Evolutionary conservation across 129 eudicot species (phyloP), one percentile per base, ranked within the genome.

Genomic region (Centrapalus pauciflorus): DNA sequence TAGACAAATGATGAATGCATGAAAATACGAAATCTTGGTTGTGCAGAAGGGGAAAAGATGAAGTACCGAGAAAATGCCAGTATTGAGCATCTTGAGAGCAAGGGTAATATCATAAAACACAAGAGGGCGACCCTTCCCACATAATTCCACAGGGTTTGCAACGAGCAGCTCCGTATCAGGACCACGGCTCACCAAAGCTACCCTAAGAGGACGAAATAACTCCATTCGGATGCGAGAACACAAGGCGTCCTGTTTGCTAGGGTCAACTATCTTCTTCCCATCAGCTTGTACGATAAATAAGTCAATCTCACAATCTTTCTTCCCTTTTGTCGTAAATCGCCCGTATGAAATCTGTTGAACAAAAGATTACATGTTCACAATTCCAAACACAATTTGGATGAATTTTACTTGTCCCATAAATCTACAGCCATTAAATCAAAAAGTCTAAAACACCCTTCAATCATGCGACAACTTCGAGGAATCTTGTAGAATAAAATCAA

Each of bases 111-210:
- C 91, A 54, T 81, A 70, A 77, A 92, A 85, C 19, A 92, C 98
- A 35, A 88, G 80, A 17, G 98, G 98, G 9, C 98, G 88, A 10
- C 98, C 98, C 77, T 82, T 77, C 46, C 98, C 96, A 14, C 96
- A 92, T 73, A 92, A 66, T 74, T 92, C 98, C 46, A 92, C 96
- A 4, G 95, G 98, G 63, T 92, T 92, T 52, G 90, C 95, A 6
- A 92, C 98, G 67, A 88, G 77, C 57, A 92, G 69, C 76, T 92
- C 98, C 13, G 87, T 72, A 68, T 92, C 98, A n/a, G 98, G 98
- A 61, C 98, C 98, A 7, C 96, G 85, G 74, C 69, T 88, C 50
- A 88, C 90, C 46, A 85, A 56, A 49, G 85, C 85, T 21, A 92
- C 96, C 76, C 83, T 83, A 11, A 91, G 88, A 24, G 96, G 98